These are phyloP conservation scores for Pisolithus orientalis DNA, from an alignment of 768 basidiomycete species.

Conservation along the genomic window DNA sequence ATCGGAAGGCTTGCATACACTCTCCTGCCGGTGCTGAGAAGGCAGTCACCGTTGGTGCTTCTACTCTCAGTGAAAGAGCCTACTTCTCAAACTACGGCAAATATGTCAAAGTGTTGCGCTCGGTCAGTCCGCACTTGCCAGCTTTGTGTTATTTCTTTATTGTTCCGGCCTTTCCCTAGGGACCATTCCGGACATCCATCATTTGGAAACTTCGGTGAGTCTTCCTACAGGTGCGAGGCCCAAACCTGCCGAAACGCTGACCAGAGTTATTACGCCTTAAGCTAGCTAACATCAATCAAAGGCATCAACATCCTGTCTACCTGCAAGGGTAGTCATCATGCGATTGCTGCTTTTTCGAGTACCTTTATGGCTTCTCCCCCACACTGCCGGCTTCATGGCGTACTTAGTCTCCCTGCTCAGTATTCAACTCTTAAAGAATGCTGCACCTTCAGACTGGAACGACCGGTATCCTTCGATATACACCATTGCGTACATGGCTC, in stretches of 20 bases:
- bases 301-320: slow-evolving; percentile 88
- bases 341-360: slow-evolving; percentile 77
- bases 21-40: slow-evolving; percentile 88
- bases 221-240: too few species aligned
- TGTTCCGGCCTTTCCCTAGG: too few species aligned
- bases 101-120: slow-evolving; percentile 92
- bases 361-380: slow-evolving; percentile 94
- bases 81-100: slow-evolving; percentile 90
- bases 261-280: neutral
- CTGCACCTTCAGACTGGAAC: slow-evolving; percentile 30
- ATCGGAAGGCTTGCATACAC: slow-evolving; percentile 85
- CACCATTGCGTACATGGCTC: slow-evolving; percentile 43
- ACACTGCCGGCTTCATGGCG: slow-evolving; percentile 83
- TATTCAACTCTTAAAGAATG: slow-evolving; percentile 45
- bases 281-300: slow-evolving; percentile 10
- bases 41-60: slow-evolving; percentile 93
- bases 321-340: slow-evolving; percentile 56
- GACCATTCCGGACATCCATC: too few species aligned
- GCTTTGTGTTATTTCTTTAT: too few species aligned
- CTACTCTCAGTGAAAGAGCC: slow-evolving; percentile 71
- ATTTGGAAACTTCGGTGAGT: too few species aligned
- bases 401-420: slow-evolving; percentile 77
- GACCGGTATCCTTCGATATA: slow-evolving; percentile 42
- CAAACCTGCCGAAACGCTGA: too few species aligned
- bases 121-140: slow-evolving; percentile 31